Conservation (phyloP, 768 basidiomycete genomes). For the Gloeopeniophorella convolvens region DNA sequence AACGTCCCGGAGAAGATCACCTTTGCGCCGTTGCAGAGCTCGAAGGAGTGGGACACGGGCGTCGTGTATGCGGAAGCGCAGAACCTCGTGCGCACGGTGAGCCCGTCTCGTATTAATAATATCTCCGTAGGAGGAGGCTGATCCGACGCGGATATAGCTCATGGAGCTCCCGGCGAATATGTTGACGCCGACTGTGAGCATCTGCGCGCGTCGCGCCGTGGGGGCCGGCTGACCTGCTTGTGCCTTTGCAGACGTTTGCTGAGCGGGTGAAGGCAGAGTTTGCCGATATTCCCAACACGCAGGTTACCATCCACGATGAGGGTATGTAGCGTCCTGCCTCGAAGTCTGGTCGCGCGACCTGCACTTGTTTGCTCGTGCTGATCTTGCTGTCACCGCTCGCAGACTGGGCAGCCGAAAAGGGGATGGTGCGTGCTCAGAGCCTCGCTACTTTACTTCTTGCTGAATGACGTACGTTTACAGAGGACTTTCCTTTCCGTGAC, state of each 20-base stretch:
- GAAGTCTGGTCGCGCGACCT: no score
- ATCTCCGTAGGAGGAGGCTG: neutral
- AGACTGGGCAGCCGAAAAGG: slow-evolving; percentile 81
- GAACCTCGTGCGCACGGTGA: slow-evolving; percentile 76
- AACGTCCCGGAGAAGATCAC: slow-evolving; percentile 43
- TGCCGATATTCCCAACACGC: slow-evolving; percentile 55
- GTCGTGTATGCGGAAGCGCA: slow-evolving; percentile 69
- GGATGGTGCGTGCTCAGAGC: slow-evolving; percentile 49
- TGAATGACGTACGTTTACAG: slow-evolving; percentile 31
- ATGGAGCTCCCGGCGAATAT: slow-evolving; percentile 85
- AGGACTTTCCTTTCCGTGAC: slow-evolving; percentile 84
- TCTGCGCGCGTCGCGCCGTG: no score
- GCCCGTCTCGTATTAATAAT: no score
- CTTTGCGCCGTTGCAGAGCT: slow-evolving; percentile 40
- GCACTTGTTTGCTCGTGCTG: neutral
- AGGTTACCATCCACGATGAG: slow-evolving; percentile 67
- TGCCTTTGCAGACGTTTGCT: slow-evolving; percentile 51
- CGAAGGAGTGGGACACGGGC: slow-evolving; percentile 67
- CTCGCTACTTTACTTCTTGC: neutral
- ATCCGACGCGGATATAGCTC: slow-evolving; percentile 37
- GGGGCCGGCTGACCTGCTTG: slow-evolving; percentile 4
- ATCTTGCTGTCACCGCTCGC: neutral
- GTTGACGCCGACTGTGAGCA: slow-evolving; percentile 78
- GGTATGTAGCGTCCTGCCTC: slow-evolving; percentile 36
- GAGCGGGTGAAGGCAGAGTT: slow-evolving; percentile 67